phyloP scores from a whole-genome alignment of 257 asterid species.

The Nicotiana paniculata region DNA sequence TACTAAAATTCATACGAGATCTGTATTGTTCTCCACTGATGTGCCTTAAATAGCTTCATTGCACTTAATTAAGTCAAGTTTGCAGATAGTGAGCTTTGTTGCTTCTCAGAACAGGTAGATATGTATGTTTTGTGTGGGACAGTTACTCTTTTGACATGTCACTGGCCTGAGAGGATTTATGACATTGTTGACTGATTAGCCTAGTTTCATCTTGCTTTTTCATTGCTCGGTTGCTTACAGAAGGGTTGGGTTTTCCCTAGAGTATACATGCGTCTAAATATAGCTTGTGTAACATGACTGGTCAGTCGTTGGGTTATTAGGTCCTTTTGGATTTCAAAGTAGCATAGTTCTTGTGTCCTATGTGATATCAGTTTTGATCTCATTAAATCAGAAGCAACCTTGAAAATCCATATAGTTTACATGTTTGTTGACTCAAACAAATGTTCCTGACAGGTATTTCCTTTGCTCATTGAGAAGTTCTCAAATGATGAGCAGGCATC shows the following conservation, averaged over 20 bases:
- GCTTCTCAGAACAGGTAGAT: neutral
- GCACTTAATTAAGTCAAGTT: neutral
- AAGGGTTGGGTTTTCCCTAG: neutral
- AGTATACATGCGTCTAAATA: neutral
- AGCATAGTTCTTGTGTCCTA: neutral
- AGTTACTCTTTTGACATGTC: neutral
- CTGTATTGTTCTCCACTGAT: neutral
- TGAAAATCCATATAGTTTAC: neutral
- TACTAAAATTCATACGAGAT: neutral
- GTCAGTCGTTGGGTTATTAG: neutral
- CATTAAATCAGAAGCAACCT: neutral
- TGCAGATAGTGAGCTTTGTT: neutral
- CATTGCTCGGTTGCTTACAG: neutral
- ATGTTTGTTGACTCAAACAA: neutral
- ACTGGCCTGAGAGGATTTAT: neutral
- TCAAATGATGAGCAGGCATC: slow-evolving; percentile 44
- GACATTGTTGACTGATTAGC: neutral
- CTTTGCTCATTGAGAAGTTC: slow-evolving; percentile 41
- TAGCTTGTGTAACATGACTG: neutral
- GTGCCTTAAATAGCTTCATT: neutral
- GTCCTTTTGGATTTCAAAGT: neutral
- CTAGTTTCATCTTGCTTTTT: neutral
- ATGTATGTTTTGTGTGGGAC: neutral
- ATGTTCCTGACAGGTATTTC: slow-evolving; percentile 33
- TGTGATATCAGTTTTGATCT: neutral